A percentile compares a stretch with the other conserved stretches of the same genome.
Evolutionary conservation across 768 basidiomycete species (phyloP).

Genomic region (Mycena metata): DNA sequence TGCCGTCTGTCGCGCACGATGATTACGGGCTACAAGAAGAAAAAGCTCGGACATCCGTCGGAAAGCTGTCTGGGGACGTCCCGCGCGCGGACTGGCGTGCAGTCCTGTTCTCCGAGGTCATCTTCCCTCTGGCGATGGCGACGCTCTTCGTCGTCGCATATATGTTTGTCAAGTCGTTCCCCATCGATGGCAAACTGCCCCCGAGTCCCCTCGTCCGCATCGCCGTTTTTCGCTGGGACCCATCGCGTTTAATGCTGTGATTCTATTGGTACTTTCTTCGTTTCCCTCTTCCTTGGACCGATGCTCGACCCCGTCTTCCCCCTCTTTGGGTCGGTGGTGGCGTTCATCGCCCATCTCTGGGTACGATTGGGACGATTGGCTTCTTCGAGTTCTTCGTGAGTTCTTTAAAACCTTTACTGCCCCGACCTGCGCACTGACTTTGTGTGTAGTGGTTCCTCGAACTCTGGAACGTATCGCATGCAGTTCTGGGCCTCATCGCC

Average conservation of each 20-base stretch:
- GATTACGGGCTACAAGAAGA: conserved; percentile 99
- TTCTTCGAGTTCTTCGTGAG: conserved; percentile 97
- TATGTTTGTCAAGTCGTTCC: conserved; percentile 94
- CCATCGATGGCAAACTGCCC: conserved; percentile 70
- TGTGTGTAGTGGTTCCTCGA: conserved; percentile 90
- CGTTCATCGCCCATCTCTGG: conserved; percentile 89
- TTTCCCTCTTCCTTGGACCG: conserved; percentile 94
- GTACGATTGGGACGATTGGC: conserved; percentile 88
- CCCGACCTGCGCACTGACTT: conserved; percentile 35
- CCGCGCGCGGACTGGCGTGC: conserved; percentile 96
- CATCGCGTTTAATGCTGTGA: conserved; percentile 93
- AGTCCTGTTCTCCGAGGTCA: conserved; percentile 87
- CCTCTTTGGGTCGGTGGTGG: conserved; percentile 93
- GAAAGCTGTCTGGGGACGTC: conserved; percentile 97
- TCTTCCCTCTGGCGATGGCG: conserved; percentile 90
- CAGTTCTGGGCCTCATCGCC: conserved; percentile 93
- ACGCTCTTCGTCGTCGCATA: conserved; percentile 89
- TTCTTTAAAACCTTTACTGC: conserved; percentile 32
- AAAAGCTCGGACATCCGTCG: conserved; percentile 95
- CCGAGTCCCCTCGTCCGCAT: conserved; percentile 95
- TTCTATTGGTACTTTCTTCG: conserved; percentile 89
- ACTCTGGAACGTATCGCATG: conserved; percentile 91
- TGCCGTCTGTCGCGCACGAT: conserved; percentile 97
- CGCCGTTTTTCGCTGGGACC: conserved; percentile 95
- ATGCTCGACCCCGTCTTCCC: conserved; percentile 87